Conservation (phyloP, 768 basidiomycete genomes). For the Hypholoma fasciculare region DNA sequence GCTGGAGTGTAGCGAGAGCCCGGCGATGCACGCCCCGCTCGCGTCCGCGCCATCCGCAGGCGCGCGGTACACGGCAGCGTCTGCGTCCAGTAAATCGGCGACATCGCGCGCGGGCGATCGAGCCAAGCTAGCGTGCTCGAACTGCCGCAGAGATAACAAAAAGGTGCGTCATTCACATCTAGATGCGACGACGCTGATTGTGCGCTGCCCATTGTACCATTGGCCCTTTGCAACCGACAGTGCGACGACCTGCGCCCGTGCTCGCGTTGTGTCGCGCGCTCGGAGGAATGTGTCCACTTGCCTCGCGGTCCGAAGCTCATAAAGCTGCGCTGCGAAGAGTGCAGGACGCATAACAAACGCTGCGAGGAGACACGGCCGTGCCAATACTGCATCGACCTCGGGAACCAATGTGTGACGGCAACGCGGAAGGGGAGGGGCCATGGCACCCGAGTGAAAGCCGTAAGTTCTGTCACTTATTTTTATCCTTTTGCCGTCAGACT, state of each 20-base stretch:
- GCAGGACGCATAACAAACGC: conserved; percentile 53
- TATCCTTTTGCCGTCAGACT: conserved; percentile 1
- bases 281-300: conserved; percentile 57
- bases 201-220: conserved; percentile 3
- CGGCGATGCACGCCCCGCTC: not conserved
- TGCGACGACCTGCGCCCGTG: conserved; percentile 68
- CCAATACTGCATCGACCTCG: conserved; percentile 46
- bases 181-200: not conserved
- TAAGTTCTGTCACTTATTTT: conserved; percentile 28
- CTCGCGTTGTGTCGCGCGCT: conserved; percentile 53
- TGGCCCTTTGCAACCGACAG: conserved; percentile 25
- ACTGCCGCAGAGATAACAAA: conserved; percentile 65
- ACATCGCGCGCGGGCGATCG: conserved; percentile 41
- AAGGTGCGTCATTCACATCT: conserved; percentile 39
- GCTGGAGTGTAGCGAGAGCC: conserved; percentile 43
- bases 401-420: conserved; percentile 47
- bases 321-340: conserved; percentile 60
- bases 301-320: conserved; percentile 57
- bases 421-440: conserved; percentile 57
- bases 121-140: conserved; percentile 59
- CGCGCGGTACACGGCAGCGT: not conserved
- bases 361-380: conserved; percentile 65
- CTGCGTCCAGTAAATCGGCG: conserved; percentile 1
- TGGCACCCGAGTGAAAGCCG: conserved; percentile 61
- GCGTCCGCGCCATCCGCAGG: not conserved